Evolutionary conservation across 2,329 filamentous ascomycete genomes (phyloP), one percentile per base, ranked within the genome.

Genomic region (Macrophomina phaseolina): DNA sequence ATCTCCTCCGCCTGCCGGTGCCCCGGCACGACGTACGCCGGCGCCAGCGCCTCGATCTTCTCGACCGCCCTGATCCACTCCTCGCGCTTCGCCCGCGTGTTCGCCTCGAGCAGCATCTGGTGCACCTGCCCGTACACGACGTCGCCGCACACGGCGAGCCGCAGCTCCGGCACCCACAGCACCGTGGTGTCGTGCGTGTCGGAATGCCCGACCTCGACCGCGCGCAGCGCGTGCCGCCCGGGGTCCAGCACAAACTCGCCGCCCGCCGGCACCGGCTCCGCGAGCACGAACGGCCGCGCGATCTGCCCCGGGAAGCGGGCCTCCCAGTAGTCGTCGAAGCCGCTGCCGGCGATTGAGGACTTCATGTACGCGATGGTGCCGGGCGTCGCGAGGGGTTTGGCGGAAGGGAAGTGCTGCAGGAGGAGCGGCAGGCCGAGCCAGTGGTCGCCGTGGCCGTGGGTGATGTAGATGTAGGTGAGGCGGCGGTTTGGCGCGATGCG

Each of bases 371-470:
- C 66, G 28, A 75, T 66, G 0, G 71, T 70, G 14, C 51, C 65
- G 8, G 58, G 55, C n/a, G 73, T 77, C 0, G 75, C 70, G 5
- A 76, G 67, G 67, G 71, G 48, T 23, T 69, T 28, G 61, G 70
- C 65, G 5, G 30, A 69, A 0, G 79, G 78, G 40, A 76, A 82
- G 1, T 71, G 71, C 28, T 72, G 67, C 2, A 70, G 32, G 3
- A 81, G 64, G 8, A 71, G 56, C 0, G 74, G 66, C 14, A 77
- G 66, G 52, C 78, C 77, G 62, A 81, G 78, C 68, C 73, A 82
- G 68, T 82, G 80, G 69, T 81, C 79, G 16, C 73, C 79, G 60
- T 82, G 79, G n/a, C 78, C 78, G 56, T 81, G 79, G 0, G 80
- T 82, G 61, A 81, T 77, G 70, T 81, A 81, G 36, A 81, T 77